Conservation (phyloP, 352 stramenopile species). For the Peronosclerospora sorghi region DNA sequence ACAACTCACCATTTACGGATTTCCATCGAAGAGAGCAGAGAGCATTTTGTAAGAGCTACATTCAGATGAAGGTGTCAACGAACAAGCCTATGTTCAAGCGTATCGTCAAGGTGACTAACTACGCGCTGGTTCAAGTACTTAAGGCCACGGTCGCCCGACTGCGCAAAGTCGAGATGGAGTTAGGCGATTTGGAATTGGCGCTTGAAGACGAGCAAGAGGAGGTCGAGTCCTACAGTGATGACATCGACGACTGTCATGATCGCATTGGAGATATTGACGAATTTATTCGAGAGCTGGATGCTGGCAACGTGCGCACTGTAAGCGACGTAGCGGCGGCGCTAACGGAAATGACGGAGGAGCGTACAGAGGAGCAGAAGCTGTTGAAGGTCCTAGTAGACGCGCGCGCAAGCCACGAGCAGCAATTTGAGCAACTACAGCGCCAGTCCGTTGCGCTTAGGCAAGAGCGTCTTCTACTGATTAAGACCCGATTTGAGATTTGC, state of each 20-base stretch:
- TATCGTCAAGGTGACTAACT: constrained; percentile 32
- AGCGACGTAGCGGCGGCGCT: constrained; percentile 20
- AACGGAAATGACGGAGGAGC: constrained; percentile 27
- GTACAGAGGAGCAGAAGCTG: constrained; percentile 27
- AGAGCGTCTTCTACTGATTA: constrained; percentile 20
- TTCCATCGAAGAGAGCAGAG: constrained; percentile 2
- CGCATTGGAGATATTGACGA: constrained; percentile 33
- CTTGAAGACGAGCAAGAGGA: constrained; percentile 30
- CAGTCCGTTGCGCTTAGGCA: constrained; percentile 16
- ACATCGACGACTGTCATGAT: constrained; percentile 34
- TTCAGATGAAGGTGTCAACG: constrained; percentile 19
- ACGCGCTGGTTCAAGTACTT: constrained; percentile 30
- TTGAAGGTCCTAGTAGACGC: constrained; percentile 25
- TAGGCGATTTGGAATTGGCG: constrained; percentile 23
- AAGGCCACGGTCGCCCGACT: constrained; percentile 23
- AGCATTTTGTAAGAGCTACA: background rate
- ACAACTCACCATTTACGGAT: constrained; percentile 10
- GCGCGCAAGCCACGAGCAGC: constrained; percentile 21
- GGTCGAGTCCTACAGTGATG: constrained; percentile 29
- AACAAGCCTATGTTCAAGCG: constrained; percentile 24
- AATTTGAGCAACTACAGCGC: constrained; percentile 17
- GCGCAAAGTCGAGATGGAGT: constrained; percentile 22
- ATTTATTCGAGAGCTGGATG: constrained; percentile 26
- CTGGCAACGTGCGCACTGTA: constrained; percentile 22
- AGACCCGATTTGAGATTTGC: constrained; percentile 29